Percentiles rank a stretch among this genome's conserved stretches.
phyloP scores from a whole-genome alignment of 2,329 filamentous ascomycete genomes.

The Chaetomium sp. region DNA sequence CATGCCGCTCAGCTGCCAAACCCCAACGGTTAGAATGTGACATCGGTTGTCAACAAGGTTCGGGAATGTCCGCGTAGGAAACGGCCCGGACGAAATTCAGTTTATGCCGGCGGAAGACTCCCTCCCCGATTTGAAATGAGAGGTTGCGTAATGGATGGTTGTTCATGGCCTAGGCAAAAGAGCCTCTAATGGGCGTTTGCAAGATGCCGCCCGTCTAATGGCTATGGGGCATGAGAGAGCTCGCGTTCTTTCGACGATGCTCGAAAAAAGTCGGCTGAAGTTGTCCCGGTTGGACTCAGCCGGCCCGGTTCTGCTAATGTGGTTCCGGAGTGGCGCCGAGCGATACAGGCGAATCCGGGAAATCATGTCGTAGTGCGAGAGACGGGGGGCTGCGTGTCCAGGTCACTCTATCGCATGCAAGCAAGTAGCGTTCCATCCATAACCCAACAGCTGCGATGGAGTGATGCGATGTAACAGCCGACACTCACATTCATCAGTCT shows the following conservation, averaged over 20 bases:
- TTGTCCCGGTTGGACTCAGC: background rate
- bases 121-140: background rate
- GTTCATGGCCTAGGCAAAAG: background rate
- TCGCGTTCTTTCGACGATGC: background rate
- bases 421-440: conserved; percentile 32
- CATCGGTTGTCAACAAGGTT: conserved; percentile 21
- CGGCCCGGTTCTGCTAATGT: conserved; percentile 14
- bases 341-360: conserved; percentile 4
- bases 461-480: conserved; percentile 37
- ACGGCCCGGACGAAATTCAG: conserved; percentile 20
- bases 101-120: conserved; percentile 12
- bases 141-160: background rate
- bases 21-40: conserved; percentile 15
- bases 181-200: background rate
- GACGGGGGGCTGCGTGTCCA: background rate
- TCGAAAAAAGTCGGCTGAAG: background rate
- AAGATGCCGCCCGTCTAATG: background rate
- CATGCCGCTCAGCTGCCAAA: background rate
- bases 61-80: conserved; percentile 25
- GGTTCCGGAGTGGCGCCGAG: conserved; percentile 19
- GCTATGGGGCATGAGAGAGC: background rate
- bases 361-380: background rate
- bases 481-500: conserved; percentile 6
- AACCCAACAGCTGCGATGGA: conserved; percentile 34
- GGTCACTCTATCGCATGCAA: conserved; percentile 13